Evolutionary conservation across 225 moss, liverwort and hornwort species (phyloP).

Genomic region (Bryum argenteum): DNA sequence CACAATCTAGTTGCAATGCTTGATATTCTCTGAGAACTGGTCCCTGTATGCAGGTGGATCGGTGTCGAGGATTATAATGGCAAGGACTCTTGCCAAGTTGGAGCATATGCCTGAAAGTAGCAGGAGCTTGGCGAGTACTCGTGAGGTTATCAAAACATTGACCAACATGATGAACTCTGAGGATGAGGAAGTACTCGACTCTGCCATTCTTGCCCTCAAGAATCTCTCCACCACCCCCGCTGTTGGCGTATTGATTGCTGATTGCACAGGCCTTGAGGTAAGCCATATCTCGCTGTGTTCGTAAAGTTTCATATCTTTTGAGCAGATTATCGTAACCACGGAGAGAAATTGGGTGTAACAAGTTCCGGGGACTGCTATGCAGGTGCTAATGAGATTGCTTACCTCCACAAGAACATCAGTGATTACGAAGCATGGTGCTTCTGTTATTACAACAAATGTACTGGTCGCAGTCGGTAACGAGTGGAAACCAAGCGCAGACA

Average conservation of each 20-base stretch:
- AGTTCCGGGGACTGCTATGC: slow-evolving; percentile 27
- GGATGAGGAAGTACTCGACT: slow-evolving; percentile 58
- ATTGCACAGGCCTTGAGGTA: slow-evolving; percentile 69
- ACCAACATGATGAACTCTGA: slow-evolving; percentile 68
- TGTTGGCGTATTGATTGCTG: slow-evolving; percentile 58
- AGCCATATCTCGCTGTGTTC: background rate
- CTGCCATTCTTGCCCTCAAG: slow-evolving; percentile 62
- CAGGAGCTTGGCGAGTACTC: slow-evolving; percentile 59
- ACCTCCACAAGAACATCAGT: slow-evolving; percentile 28
- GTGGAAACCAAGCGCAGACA: slow-evolving; percentile 44
- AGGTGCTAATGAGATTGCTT: slow-evolving; percentile 71
- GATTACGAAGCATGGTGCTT: slow-evolving; percentile 43
- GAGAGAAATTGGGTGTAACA: slow-evolving; percentile 8
- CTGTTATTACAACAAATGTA: slow-evolving; percentile 39
- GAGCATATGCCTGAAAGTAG: slow-evolving; percentile 74
- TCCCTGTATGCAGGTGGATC: slow-evolving; percentile 53
- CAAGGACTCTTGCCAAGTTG: slow-evolving; percentile 64
- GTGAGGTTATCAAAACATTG: slow-evolving; percentile 61
- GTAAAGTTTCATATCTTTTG: no score
- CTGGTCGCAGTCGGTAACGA: slow-evolving; percentile 45
- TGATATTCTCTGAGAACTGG: slow-evolving; percentile 1
- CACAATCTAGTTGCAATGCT: slow-evolving; percentile 1
- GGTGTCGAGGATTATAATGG: slow-evolving; percentile 70
- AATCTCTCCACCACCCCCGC: slow-evolving; percentile 52
- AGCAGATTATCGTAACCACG: no score